phyloP scores from a whole-genome alignment of 371 early-diverging fungal species.

The Homolaphlyctis polyrhiza region DNA sequence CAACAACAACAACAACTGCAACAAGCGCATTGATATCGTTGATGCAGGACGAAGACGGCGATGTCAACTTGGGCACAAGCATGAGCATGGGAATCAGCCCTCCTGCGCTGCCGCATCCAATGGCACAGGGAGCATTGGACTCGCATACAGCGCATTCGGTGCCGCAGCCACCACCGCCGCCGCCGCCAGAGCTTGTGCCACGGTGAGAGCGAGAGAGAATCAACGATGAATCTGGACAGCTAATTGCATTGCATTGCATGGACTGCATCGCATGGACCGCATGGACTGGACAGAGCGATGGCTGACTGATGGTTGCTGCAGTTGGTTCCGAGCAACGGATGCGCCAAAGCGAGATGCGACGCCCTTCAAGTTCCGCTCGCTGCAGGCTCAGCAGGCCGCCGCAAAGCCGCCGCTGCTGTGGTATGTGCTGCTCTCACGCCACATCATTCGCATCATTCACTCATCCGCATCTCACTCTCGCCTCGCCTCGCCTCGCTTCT shows the following conservation, averaged over 20 bases:
- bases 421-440: background rate
- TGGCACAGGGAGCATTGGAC: background rate
- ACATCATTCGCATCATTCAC: background rate
- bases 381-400: conserved; percentile 5
- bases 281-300: too few species aligned
- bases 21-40: too few species aligned
- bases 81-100: too few species aligned
- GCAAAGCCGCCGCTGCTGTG: conserved; percentile 15
- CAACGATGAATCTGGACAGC: too few species aligned
- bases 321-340: conserved; percentile 46
- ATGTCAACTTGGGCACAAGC: too few species aligned
- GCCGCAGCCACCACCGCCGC: background rate
- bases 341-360: conserved; percentile 35
- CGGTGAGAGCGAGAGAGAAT: too few species aligned
- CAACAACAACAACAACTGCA: too few species aligned
- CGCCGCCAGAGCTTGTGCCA: background rate
- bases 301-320: too few species aligned
- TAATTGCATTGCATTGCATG: too few species aligned
- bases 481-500: background rate
- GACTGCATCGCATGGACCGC: too few species aligned
- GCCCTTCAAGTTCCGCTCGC: conserved; percentile 22
- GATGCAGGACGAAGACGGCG: too few species aligned
- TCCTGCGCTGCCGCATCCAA: too few species aligned
- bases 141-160: background rate
- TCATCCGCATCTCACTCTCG: background rate